A percentile compares a stretch with the other conserved stretches of the same genome.
These are phyloP conservation scores for Penicillium janthinellum DNA, from an alignment of 2,329 filamentous ascomycete species.

Conservation along the genomic window DNA sequence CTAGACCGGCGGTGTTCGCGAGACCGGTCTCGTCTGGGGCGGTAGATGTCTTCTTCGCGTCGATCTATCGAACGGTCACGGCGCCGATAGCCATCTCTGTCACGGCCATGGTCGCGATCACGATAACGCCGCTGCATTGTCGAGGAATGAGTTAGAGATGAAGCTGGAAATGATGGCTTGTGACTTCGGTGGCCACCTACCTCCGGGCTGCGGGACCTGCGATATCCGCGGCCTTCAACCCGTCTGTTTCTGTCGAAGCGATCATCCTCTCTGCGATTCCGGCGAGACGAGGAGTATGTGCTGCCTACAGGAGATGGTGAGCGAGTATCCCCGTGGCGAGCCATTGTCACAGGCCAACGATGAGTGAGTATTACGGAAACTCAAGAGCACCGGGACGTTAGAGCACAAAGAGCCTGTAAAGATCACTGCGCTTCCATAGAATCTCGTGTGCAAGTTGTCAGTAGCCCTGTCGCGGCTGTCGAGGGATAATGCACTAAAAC, in stretches of 20 bases:
- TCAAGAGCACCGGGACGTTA: constrained; percentile 32
- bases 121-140: constrained; percentile 54
- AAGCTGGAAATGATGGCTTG: neutral
- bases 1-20: constrained; percentile 65
- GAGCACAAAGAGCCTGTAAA: constrained; percentile 21
- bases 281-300: constrained; percentile 72
- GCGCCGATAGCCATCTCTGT: constrained; percentile 62
- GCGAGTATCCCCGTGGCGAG: constrained; percentile 66
- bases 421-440: constrained; percentile 30
- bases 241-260: constrained; percentile 55
- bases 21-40: constrained; percentile 63
- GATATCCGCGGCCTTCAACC: constrained; percentile 52
- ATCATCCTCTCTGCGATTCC: constrained; percentile 57
- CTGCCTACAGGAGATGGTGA: constrained; percentile 94
- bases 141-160: neutral
- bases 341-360: constrained; percentile 60
- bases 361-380: constrained; percentile 52
- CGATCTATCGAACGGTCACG: constrained; percentile 68
- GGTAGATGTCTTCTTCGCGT: constrained; percentile 62
- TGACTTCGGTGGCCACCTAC: constrained; percentile 35
- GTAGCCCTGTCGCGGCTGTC: constrained; percentile 5
- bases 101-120: constrained; percentile 57
- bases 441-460: neutral
- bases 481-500: neutral
- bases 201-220: constrained; percentile 52